Percentiles rank a stretch among this genome's conserved stretches.
phyloP scores from a whole-genome alignment of 176 grass and related monocot genomes.

The Hsuehochloa calcarea region DNA sequence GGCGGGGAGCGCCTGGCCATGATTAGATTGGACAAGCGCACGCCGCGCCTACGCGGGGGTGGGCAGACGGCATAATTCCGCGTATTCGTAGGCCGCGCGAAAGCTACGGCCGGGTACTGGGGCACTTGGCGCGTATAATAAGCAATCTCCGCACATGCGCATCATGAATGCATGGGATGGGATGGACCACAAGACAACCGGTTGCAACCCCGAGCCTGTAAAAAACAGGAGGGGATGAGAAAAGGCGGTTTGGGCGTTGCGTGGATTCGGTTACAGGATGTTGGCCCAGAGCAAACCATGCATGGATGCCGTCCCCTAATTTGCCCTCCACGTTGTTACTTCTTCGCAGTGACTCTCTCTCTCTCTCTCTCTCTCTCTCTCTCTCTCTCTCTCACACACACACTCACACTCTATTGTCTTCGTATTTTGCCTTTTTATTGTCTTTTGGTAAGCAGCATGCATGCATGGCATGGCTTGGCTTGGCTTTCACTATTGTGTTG shows the following conservation, averaged over 20 bases:
- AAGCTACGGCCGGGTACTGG: not conserved
- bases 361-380: too few relatives aligned
- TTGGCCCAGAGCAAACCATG: slow-evolving; percentile 62
- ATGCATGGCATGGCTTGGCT: slow-evolving; percentile 37
- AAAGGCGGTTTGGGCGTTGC: not conserved
- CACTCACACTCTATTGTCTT: not conserved
- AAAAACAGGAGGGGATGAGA: not conserved
- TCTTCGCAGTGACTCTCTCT: not conserved
- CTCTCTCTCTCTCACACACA: not conserved
- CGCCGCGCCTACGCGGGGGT: not conserved
- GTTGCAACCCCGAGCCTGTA: not conserved
- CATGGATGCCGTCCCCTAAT: slow-evolving; percentile 40
- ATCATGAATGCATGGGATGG: not conserved
- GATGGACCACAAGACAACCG: not conserved
- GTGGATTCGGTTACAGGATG: slow-evolving; percentile 30
- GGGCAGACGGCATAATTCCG: not conserved
- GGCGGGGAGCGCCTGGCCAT: not conserved
- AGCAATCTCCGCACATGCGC: not conserved
- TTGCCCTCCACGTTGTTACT: slow-evolving; percentile 22
- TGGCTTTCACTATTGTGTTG: slow-evolving; percentile 7
- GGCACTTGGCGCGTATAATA: not conserved
- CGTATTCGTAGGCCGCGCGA: not conserved
- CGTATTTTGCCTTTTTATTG: too few relatives aligned
- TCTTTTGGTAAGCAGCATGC: not conserved
- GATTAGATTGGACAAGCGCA: too few relatives aligned